Evolutionary conservation across 164 flowering plant genomes (phyloP).

Genomic region (Kalanchoe fedtschenkoi): DNA sequence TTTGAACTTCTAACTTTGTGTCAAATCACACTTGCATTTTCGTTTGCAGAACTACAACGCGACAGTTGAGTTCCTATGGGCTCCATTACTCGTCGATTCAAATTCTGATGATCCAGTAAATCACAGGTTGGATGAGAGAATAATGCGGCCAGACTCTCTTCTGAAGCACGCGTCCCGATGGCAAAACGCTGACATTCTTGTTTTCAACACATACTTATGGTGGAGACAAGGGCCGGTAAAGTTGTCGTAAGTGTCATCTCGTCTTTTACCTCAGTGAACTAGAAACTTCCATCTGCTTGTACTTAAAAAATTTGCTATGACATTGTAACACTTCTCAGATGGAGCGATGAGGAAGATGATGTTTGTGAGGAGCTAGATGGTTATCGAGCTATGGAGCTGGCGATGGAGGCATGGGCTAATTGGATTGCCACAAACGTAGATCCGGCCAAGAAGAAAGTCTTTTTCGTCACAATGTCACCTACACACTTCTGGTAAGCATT

Average conservation of each 20-base stretch:
- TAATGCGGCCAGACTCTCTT: slow-evolving; percentile 73
- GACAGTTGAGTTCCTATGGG: slow-evolving; percentile 88
- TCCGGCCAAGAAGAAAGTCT: slow-evolving; percentile 48
- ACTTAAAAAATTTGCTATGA: not conserved
- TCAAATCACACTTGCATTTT: slow-evolving; percentile 1
- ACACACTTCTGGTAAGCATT: slow-evolving; percentile 91
- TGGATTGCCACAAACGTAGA: slow-evolving; percentile 61
- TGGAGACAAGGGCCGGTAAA: slow-evolving; percentile 97
- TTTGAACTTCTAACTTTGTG: not conserved
- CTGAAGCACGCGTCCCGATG: slow-evolving; percentile 66
- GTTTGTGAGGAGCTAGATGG: slow-evolving; percentile 81
- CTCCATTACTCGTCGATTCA: slow-evolving; percentile 84
- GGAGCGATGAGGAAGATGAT: slow-evolving; percentile 59
- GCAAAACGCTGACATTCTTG: slow-evolving; percentile 80
- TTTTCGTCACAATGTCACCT: slow-evolving; percentile 95
- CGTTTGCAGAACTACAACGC: slow-evolving; percentile 74
- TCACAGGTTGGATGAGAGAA: slow-evolving; percentile 68
- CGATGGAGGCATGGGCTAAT: slow-evolving; percentile 79
- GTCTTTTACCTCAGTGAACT: not conserved
- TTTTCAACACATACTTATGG: slow-evolving; percentile 92
- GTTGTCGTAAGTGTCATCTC: slow-evolving; percentile 44
- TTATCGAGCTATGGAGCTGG: slow-evolving; percentile 72
- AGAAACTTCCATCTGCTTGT: not conserved
- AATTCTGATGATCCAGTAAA: slow-evolving; percentile 89
- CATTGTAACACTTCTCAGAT: slow-evolving; percentile 40